Percentiles rank a stretch among this genome's conserved stretches.
Evolutionary conservation across 169 alveolate genomes (phyloP).

Genomic region (Cryptosporidium sp.): DNA sequence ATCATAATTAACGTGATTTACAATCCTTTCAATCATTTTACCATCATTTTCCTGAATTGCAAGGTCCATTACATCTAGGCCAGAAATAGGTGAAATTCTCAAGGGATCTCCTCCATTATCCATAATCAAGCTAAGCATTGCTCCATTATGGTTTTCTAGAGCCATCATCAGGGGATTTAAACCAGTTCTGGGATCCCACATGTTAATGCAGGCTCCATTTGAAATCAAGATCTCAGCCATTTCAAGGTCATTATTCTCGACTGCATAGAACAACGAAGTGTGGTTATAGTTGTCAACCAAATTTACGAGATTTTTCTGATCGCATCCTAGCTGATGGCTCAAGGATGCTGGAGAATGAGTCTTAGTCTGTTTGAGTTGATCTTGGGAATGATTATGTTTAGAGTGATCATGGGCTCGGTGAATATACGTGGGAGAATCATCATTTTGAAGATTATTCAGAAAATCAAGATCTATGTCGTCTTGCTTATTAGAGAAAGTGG

Average conservation of each 20-base stretch:
- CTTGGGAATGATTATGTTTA: neutral
- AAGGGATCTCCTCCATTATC: slow-evolving; percentile 73
- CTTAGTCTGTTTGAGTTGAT: neutral
- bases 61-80: slow-evolving; percentile 59
- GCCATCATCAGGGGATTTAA: slow-evolving; percentile 54
- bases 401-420: neutral
- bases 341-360: neutral
- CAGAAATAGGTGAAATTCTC: slow-evolving; percentile 58
- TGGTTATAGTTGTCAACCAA: slow-evolving; percentile 64
- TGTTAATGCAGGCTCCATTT: slow-evolving; percentile 52
- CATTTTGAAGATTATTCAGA: neutral
- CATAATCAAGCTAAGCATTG: slow-evolving; percentile 57
- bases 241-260: slow-evolving; percentile 64
- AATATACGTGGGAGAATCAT: neutral
- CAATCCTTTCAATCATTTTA: slow-evolving; percentile 51
- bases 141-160: slow-evolving; percentile 66
- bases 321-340: neutral
- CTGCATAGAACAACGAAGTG: slow-evolving; percentile 63
- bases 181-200: slow-evolving; percentile 73
- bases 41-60: slow-evolving; percentile 50
- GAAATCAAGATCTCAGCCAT: slow-evolving; percentile 46
- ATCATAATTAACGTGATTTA: slow-evolving; percentile 44
- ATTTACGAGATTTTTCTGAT: slow-evolving; percentile 19
- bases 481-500: neutral
- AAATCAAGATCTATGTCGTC: neutral